These are phyloP conservation scores for Cryphonectria japonica DNA, from an alignment of 2,329 filamentous ascomycete species.

Conservation along the genomic window DNA sequence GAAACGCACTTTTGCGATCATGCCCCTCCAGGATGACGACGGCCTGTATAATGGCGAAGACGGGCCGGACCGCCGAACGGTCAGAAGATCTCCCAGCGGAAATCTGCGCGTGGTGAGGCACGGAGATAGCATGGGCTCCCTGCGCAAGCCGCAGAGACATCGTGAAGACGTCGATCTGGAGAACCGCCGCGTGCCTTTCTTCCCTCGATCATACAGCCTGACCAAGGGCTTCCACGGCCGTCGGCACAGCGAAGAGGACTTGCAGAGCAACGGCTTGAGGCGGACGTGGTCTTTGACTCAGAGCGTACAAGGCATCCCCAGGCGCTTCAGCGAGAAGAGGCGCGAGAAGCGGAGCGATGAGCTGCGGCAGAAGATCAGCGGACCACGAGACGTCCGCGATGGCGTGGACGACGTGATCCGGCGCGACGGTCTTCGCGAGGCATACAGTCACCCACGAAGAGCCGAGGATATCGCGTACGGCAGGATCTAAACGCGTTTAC, in stretches of 20 bases:
- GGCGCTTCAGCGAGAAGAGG: constrained; percentile 60
- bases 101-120: constrained; percentile 63
- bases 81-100: constrained; percentile 62
- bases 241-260: constrained; percentile 22
- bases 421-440: constrained; percentile 45
- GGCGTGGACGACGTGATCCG: constrained; percentile 62
- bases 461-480: constrained; percentile 6
- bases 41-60: constrained; percentile 39
- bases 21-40: constrained; percentile 54
- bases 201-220: constrained; percentile 38
- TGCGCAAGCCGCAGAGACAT: constrained; percentile 35
- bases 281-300: constrained; percentile 37
- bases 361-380: constrained; percentile 63
- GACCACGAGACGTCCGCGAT: constrained; percentile 60
- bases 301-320: constrained; percentile 47
- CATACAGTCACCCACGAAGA: constrained; percentile 33
- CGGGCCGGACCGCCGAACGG: constrained; percentile 57
- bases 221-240: constrained; percentile 29
- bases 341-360: constrained; percentile 63
- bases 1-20: constrained; percentile 64
- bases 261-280: constrained; percentile 48
- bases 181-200: constrained; percentile 34
- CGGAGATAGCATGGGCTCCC: constrained; percentile 51
- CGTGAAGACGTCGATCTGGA: constrained; percentile 45
- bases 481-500: not conserved